phyloP scores from a whole-genome alignment of 805 yeast genomes.

The Isabelozyma gotoi region DNA sequence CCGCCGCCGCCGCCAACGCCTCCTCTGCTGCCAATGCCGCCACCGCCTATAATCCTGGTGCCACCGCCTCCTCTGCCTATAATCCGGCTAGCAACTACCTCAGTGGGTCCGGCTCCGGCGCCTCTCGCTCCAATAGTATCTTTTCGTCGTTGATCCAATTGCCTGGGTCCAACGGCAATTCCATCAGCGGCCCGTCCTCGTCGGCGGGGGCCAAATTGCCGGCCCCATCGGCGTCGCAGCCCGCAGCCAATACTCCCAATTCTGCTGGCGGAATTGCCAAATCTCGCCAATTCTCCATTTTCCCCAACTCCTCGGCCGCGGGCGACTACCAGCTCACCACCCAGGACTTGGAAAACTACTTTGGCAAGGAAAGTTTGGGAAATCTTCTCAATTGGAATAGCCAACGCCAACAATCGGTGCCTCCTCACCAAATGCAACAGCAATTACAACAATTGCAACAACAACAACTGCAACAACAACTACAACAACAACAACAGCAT shows the following conservation, averaged over 20 bases:
- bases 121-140: slow-evolving; percentile 37
- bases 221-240: neutral
- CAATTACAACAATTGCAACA: slow-evolving; percentile 3
- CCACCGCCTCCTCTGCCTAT: slow-evolving; percentile 6
- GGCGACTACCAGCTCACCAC: slow-evolving; percentile 19
- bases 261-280: slow-evolving; percentile 10
- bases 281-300: slow-evolving; percentile 18
- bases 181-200: slow-evolving; percentile 25
- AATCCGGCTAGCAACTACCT: slow-evolving; percentile 6
- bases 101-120: neutral
- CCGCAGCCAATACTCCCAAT: slow-evolving; percentile 4
- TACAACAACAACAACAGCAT: slow-evolving; percentile 7
- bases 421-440: slow-evolving; percentile 9
- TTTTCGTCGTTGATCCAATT: slow-evolving; percentile 40
- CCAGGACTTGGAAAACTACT: slow-evolving; percentile 32
- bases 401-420: slow-evolving; percentile 10
- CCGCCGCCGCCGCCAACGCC: slow-evolving; percentile 10
- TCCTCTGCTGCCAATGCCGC: slow-evolving; percentile 1
- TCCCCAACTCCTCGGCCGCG: slow-evolving; percentile 8
- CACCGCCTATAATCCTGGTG: neutral
- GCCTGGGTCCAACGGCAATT: slow-evolving; percentile 34
- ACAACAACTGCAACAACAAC: neutral
- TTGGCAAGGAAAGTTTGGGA: slow-evolving; percentile 33
- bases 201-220: slow-evolving; percentile 1
- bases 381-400: slow-evolving; percentile 27